Base-by-base conservation (phyloP, 768 basidiomycete genomes). In the Piloderma croceum region DNA sequence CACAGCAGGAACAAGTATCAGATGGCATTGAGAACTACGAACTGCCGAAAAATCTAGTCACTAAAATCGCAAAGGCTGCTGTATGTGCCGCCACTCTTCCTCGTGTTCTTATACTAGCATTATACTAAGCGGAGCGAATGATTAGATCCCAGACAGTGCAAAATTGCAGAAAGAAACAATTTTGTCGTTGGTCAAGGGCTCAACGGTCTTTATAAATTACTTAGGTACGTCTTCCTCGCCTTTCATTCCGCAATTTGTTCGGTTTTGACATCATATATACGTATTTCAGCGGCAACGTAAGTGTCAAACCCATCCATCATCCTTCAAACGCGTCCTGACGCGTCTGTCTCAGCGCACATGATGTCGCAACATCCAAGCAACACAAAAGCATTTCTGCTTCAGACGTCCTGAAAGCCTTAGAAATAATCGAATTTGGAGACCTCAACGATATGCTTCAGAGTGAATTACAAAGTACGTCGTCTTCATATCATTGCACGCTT, bases 151-250 rank as follows among this genome's bases (percentile, higher is more conserved):
- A 5, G 83, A 90, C 0, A 83, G 79, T 49, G 75, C 82, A 10
- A 94, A 94, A 56, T 61, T 96, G 41, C 87, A 91, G 52, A 94
- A 92, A 47, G 94, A 97, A 43, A 86, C 88, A 0, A 79, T 92
- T 0, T 59, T 86, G 2, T 88, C 90, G 10, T 70, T 96, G 7
- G 72, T 86, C 11, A 92, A 92, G 57, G 83, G 84, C 22, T 90
- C 92, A 3, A 93, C 93, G 0, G 85, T 97, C 38, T 98, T 97
- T 60, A 92, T 99, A 50, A 93, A 87, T 59, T 94, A 92, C 52
- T 69, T 98, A 6, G 83, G 93, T 85, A 58, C 50, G 81, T 65
- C 38, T 18, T 46, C 42, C 20, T 39, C 17, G 36, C 9, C 24
- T 13, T 19, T 41, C 35, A 17, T 9, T 29, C 19, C 20, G 7